Evolutionary conservation across 208 protist species (phyloP), one percentile per base, ranked within the genome.

Genomic region (Trypanosoma theileri): DNA sequence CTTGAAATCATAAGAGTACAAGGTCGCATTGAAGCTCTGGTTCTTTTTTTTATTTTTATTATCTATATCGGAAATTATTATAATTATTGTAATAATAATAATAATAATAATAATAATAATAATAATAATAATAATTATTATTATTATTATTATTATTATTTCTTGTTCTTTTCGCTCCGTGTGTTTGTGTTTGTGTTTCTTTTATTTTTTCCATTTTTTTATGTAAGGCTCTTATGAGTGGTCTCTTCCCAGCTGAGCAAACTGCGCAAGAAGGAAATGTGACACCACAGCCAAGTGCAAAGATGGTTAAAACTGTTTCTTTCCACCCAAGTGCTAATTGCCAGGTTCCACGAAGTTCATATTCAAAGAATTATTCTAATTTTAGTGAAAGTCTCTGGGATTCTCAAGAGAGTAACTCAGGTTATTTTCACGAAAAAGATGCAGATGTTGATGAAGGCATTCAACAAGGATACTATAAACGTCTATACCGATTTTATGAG

Each of bases 401-500:
- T 9, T 89, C 80, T 3, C 73, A 80, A 13, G 79, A 85, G 51
- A 89, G 80, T 59, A 79, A 78, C 45, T 81, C 83, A 0, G 83
- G 80, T 9, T 85, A 85, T 59, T 59, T 67, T 8, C 64, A 77
- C 3, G 76, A 83, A 52, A 59, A 75, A 22, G 69, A 66, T 8
- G 51, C 63, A 13, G 66, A 77, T 31, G 45, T 54, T 13, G 56
- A 69, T 35, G 80, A 82, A 31, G 58, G 66, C 16, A 70, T 75
- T 28, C 59, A 62, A 6, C 54, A 76, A 4, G 59, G 69, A 42
- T 89, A 87, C 54, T 80, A 77, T 67, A 59, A 58, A 26, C 73
- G 87, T 16, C 68, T 93, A n/a, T 76, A 79, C 51, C 69, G 59
- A 13, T 93, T 93, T 58, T 93, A 93, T 63, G 69, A 81, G 58